Percentiles rank a stretch among this genome's conserved stretches.
These are phyloP conservation scores for Pestalotiopsis sp. DNA, from an alignment of 2,329 filamentous ascomycete species.

Conservation along the genomic window DNA sequence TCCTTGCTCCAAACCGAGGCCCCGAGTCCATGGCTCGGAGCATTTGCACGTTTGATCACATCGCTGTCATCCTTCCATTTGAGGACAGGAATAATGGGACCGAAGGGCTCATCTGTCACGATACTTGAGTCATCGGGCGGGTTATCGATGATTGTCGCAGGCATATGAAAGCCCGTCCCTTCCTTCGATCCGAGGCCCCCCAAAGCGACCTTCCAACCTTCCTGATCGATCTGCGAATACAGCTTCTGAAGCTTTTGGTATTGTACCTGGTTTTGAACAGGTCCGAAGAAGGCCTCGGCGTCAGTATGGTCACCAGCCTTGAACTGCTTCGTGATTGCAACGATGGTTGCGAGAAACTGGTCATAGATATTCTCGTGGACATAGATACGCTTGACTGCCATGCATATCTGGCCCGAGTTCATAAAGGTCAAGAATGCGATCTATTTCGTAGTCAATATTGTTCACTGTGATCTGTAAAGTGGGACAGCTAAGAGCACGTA, in stretches of 20 bases:
- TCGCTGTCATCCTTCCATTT: constrained; percentile 48
- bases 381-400: constrained; percentile 61
- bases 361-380: constrained; percentile 64
- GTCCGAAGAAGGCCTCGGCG: constrained; percentile 46
- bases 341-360: constrained; percentile 47
- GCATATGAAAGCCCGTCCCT: constrained; percentile 56
- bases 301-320: constrained; percentile 37
- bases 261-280: constrained; percentile 67
- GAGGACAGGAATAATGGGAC: constrained; percentile 49
- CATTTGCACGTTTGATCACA: constrained; percentile 49
- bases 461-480: neutral
- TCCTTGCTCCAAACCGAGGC: constrained; percentile 56
- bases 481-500: constrained; percentile 22
- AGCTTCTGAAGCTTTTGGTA: constrained; percentile 61
- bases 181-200: constrained; percentile 40
- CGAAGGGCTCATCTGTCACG: constrained; percentile 64
- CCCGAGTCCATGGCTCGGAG: constrained; percentile 52
- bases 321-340: constrained; percentile 47
- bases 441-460: neutral
- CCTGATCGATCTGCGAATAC: constrained; percentile 55
- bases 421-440: constrained; percentile 49
- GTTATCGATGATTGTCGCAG: constrained; percentile 60
- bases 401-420: constrained; percentile 58
- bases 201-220: constrained; percentile 53
- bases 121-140: constrained; percentile 57